Conservation (phyloP, 257 asterid genomes). For the Rubia yunnanensis region DNA sequence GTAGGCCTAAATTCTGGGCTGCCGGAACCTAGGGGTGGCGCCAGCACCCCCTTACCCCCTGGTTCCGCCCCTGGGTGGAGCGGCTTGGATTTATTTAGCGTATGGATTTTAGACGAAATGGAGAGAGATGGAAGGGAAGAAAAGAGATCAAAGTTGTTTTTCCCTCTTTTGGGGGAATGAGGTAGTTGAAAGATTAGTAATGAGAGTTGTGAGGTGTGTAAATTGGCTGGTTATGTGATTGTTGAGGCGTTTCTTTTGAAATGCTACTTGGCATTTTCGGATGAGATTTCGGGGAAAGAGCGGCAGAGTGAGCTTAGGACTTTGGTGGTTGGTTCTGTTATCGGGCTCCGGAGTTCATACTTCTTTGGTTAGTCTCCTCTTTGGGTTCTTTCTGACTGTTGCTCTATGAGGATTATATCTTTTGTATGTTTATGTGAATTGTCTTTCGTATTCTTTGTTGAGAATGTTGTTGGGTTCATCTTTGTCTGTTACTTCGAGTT, state of each 20-base stretch:
- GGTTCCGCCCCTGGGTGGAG: no score
- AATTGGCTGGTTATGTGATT: slow-evolving; percentile 50
- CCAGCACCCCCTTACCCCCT: no score
- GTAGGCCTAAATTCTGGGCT: no score
- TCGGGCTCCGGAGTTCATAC: slow-evolving; percentile 35
- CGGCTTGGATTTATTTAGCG: slow-evolving; percentile 40
- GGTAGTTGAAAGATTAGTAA: slow-evolving; percentile 19
- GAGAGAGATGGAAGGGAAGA: slow-evolving; percentile 15
- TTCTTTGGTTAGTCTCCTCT: slow-evolving; percentile 44
- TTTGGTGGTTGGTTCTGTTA: slow-evolving; percentile 53
- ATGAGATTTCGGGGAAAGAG: slow-evolving; percentile 36
- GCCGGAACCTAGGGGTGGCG: no score
- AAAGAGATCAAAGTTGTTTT: slow-evolving; percentile 27
- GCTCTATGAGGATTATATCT: neutral
- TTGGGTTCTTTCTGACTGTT: neutral
- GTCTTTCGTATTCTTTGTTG: slow-evolving; percentile 35
- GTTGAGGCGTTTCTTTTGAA: slow-evolving; percentile 51
- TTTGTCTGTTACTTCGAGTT: slow-evolving; percentile 39
- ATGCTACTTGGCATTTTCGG: slow-evolving; percentile 40
- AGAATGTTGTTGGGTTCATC: slow-evolving; percentile 49
- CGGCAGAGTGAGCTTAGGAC: slow-evolving; percentile 33
- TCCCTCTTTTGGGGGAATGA: slow-evolving; percentile 46
- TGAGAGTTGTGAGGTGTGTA: slow-evolving; percentile 33
- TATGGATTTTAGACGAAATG: slow-evolving; percentile 38
- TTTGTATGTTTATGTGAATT: neutral